Base-by-base conservation (phyloP, 2,329 filamentous ascomycete genomes). In the Tolypocladium tropicale region DNA sequence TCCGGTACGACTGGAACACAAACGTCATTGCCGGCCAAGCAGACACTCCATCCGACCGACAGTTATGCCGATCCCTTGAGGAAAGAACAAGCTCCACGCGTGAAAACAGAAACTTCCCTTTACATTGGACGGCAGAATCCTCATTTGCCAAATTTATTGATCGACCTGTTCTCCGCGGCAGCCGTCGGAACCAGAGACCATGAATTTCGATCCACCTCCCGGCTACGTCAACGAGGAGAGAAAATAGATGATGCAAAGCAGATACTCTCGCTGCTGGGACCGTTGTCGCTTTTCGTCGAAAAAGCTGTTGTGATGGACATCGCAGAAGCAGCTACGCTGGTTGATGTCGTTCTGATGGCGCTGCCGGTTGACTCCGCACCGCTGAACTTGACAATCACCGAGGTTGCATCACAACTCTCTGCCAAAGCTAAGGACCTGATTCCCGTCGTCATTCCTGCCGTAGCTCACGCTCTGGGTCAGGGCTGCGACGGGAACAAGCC, bases 391-490 rank as follows among this genome's bases (percentile, higher is more conserved):
- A 49, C 55, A 21, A 41, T 66, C 39, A 56, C 60, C 12, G 50
- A 56, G n/a, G 52, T 63, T 14, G 60, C 62, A 21, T 41, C 33
- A 14, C 53, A 64, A 28, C 39, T 28, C 3, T 63, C 64, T 16
- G 46, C 57, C 2, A 53, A 55, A 1, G 21, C 56, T 9, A 33
- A 58, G 10, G 55, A 58, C 2, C 33, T 60, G 6, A 55, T 66
- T 3, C 63, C 64, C 6, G 37, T 64, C 2, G 53, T 66, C 14
- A 57, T 67, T 49, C 62, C 63, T 30, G 64, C 64, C 16, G 51
- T 65, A 34, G 59, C 62, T 9, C 52, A 53, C 7, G 59, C 56
- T 23, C 39, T 64, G 7, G 61, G 62, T 2, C 55, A 56, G 41
- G 39, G 50, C 4, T 28, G 59, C 16, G 51, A 60, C 16, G 46